A percentile compares a stretch with the other conserved stretches of the same genome.
phyloP scores from a whole-genome alignment of 768 basidiomycete genomes.

The Leccinum truebloodii region DNA sequence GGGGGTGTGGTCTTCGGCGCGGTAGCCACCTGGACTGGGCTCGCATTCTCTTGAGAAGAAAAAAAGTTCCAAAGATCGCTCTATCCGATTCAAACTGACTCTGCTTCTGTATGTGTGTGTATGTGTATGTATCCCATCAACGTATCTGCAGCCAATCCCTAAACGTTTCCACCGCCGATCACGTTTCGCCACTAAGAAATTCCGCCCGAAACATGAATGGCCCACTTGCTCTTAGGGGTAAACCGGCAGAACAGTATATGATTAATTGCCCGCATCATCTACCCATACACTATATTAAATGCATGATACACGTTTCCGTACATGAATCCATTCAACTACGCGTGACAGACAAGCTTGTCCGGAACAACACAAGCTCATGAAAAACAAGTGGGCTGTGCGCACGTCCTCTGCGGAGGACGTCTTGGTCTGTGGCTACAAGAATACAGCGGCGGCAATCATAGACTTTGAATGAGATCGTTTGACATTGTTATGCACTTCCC shows the following conservation, averaged over 20 bases:
- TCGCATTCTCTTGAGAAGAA: constrained; percentile 47
- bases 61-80: not conserved
- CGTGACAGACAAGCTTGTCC: not conserved
- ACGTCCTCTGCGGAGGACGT: not conserved
- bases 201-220: constrained; percentile 4
- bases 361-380: not conserved
- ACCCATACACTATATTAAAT: constrained; percentile 1
- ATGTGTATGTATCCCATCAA: constrained; percentile 1
- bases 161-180: constrained; percentile 7
- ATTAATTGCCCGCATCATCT: not conserved
- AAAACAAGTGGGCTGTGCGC: not conserved
- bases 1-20: constrained; percentile 58
- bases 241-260: constrained; percentile 1
- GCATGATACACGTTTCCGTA: not conserved
- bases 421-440: not conserved
- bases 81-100: not conserved
- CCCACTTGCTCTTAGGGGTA: not conserved
- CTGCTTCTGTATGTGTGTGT: not conserved
- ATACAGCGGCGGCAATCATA: not conserved
- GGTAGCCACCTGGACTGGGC: constrained; percentile 58
- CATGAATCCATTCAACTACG: not conserved
- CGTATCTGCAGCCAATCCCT: not conserved
- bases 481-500: constrained; percentile 20
- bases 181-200: not conserved
- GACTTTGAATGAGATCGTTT: constrained; percentile 15